Evolutionary conservation across 805 yeast species (phyloP).

Genomic region (Wickerhamomyces pijperi): DNA sequence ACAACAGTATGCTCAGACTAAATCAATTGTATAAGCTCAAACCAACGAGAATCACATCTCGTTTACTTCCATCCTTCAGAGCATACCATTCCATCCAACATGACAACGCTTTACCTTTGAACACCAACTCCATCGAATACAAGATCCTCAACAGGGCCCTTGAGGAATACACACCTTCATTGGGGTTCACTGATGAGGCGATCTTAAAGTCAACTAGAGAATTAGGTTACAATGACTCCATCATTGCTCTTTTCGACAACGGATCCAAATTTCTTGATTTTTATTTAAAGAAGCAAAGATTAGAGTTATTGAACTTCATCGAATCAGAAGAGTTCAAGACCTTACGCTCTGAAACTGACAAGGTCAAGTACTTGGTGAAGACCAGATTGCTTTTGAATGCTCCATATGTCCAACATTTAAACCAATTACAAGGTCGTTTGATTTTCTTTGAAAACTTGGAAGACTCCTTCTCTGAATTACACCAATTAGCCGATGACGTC

Average conservation of each 20-base stretch:
- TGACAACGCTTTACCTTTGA: conserved; percentile 10
- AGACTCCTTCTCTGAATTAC: conserved; percentile 55
- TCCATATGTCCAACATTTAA: conserved; percentile 23
- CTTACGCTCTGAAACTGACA: conserved; percentile 27
- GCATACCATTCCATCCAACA: conserved; percentile 22
- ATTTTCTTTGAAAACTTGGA: conserved; percentile 52
- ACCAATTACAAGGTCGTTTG: conserved; percentile 40
- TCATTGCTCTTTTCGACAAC: conserved; percentile 28
- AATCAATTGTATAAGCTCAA: neutral
- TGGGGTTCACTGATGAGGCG: conserved; percentile 40
- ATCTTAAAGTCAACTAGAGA: conserved; percentile 37
- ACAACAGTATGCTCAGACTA: neutral
- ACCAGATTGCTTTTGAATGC: conserved; percentile 35
- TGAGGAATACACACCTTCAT: conserved; percentile 29
- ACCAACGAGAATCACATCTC: neutral
- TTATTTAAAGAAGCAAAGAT: conserved; percentile 39
- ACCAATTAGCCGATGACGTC: conserved; percentile 72
- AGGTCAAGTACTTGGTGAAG: conserved; percentile 32
- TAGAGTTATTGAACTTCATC: conserved; percentile 26
- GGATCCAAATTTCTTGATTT: conserved; percentile 47
- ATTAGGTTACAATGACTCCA: conserved; percentile 40
- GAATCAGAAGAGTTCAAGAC: conserved; percentile 19
- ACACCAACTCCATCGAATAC: conserved; percentile 25
- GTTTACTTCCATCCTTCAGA: conserved; percentile 1
- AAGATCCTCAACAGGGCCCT: conserved; percentile 28